These are phyloP conservation scores for Lentinus tigrinus DNA, from an alignment of 768 basidiomycete genomes.

Conservation along the genomic window DNA sequence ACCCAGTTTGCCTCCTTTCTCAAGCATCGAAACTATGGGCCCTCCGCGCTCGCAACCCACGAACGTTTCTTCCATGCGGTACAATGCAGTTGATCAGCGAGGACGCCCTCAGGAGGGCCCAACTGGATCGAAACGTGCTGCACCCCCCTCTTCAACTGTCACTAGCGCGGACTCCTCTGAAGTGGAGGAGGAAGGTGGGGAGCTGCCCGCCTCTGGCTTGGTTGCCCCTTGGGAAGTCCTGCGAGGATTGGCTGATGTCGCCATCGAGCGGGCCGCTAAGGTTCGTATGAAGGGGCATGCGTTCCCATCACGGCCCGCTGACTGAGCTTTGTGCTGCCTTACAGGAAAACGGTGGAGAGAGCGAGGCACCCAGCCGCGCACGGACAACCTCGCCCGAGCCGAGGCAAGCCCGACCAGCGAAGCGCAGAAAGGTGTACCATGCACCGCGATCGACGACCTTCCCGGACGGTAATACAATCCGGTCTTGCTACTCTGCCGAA, in stretches of 20 bases:
- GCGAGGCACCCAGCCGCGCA: slow-evolving; percentile 73
- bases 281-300: slow-evolving; percentile 35
- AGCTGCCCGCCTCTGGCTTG: slow-evolving; percentile 76
- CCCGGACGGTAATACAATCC: slow-evolving; percentile 62
- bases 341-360: slow-evolving; percentile 76
- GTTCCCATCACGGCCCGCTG: slow-evolving; percentile 4
- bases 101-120: slow-evolving; percentile 18
- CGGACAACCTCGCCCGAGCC: slow-evolving; percentile 70
- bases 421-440: slow-evolving; percentile 72
- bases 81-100: slow-evolving; percentile 45
- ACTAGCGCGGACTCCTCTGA: slow-evolving; percentile 83
- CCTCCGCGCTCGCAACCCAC: slow-evolving; percentile 28
- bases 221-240: slow-evolving; percentile 88
- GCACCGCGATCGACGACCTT: slow-evolving; percentile 57
- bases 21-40: slow-evolving; percentile 61
- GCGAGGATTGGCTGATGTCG: slow-evolving; percentile 77
- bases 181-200: slow-evolving; percentile 81
- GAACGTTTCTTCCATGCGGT: slow-evolving; percentile 61
- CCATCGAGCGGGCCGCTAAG: slow-evolving; percentile 76
- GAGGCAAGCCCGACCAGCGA: slow-evolving; percentile 63
- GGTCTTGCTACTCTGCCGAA: background rate
- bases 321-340: background rate
- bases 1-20: slow-evolving; percentile 69
- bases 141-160: slow-evolving; percentile 61
- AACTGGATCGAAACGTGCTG: slow-evolving; percentile 57